Base-by-base conservation (phyloP, 768 basidiomycete species). In the Boletus fagicola region DNA sequence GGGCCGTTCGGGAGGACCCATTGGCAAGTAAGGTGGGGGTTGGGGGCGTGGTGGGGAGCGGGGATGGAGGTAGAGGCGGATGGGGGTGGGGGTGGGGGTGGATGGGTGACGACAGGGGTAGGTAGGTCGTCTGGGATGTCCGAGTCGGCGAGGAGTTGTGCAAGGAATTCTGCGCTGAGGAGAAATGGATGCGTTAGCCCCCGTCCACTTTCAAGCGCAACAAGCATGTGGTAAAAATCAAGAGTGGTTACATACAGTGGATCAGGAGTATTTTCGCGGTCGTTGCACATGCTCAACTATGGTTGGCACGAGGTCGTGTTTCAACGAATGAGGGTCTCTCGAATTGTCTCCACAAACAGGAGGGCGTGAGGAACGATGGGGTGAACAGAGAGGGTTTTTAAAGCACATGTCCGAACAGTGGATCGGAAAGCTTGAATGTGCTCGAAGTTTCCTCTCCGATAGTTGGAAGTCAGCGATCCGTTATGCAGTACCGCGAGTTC, bases 161-260 rank as follows among this genome's bases (percentile, higher is more conserved):
- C 62, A 3, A 66, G 38, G 9, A 66, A 57, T 10, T 61, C 50
- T 20, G 54, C 35, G 12, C 65, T 66, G 49, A 38, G n/a, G 20
- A 47, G 28, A 22, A 16, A 40, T 28, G 30, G 3, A 13, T 13
- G 11, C 4, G 10, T 65, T n/a, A 64, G 45, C 11, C 16, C 13
- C 2, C 3, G 5, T 30, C 15, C 35, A 40, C 40, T 18, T 18
- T 38, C 15, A 18, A 20, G 47, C 20, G 22, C 1, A 44, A 43
- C 11, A 30, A 5, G n/a, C 18, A 15, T 10, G 15, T 20, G 39
- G 46, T 12, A 6, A 43, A 4, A 43, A 43, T 18, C 28, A 36
- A 45, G 1, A 30, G 2, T 2, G 5, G 22, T 31, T 5, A 56
- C 65, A 10, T 59, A 66, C 65, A 61, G 20, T 24, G 61, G 10